phyloP scores from a whole-genome alignment of 371 early-diverging fungal genomes.

The Mucor irregularis region DNA sequence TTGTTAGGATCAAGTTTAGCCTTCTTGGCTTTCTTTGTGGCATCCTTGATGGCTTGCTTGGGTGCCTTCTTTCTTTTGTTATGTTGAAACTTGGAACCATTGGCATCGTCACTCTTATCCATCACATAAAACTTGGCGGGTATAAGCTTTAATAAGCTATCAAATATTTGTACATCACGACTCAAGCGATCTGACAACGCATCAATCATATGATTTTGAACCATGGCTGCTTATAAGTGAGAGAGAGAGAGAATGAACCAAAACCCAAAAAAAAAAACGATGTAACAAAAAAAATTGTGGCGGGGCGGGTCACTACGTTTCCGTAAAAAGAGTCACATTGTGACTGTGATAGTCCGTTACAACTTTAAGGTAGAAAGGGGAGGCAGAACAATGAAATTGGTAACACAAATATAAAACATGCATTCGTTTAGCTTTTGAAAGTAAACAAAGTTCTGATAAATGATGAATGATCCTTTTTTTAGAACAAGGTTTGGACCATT shows the following conservation, averaged over 20 bases:
- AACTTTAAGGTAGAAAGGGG: too few relatives aligned
- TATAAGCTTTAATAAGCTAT: constrained; percentile 69
- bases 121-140: constrained; percentile 74
- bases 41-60: constrained; percentile 77
- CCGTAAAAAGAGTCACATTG: too few relatives aligned
- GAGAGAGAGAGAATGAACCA: neutral
- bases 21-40: constrained; percentile 77
- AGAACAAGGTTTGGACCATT: too few relatives aligned
- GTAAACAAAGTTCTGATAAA: too few relatives aligned
- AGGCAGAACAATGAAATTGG: too few relatives aligned
- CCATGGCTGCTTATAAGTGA: too few relatives aligned
- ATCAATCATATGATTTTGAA: constrained; percentile 35
- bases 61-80: constrained; percentile 78
- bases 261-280: constrained; percentile 1
- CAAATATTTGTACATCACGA: constrained; percentile 60
- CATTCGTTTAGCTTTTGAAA: too few relatives aligned
- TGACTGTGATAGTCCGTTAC: too few relatives aligned
- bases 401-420: too few relatives aligned
- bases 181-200: constrained; percentile 53
- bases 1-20: constrained; percentile 51
- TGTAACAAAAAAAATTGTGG: too few relatives aligned
- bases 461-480: too few relatives aligned
- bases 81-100: constrained; percentile 59
- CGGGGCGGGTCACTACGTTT: too few relatives aligned
- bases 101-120: constrained; percentile 53